Evolutionary conservation across 176 grass and related monocot species (phyloP).

Genomic region (Tillandsia fasciculata): DNA sequence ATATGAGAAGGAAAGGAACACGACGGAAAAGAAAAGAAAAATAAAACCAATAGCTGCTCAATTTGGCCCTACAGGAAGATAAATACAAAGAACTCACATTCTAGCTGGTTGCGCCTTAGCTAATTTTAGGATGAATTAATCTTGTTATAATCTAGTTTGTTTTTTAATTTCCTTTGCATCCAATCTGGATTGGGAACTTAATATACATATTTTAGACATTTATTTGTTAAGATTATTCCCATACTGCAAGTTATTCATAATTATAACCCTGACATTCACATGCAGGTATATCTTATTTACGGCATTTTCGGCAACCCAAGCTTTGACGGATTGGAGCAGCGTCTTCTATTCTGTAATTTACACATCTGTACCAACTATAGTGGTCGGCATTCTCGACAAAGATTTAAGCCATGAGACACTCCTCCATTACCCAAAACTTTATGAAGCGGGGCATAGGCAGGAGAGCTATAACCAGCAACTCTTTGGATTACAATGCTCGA

Average conservation of each 20-base stretch:
- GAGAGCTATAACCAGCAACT: slow-evolving; percentile 91
- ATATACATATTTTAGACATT: background rate
- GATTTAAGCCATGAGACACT: slow-evolving; percentile 93
- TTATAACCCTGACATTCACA: slow-evolving; percentile 9
- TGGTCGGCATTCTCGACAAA: slow-evolving; percentile 95
- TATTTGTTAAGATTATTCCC: background rate
- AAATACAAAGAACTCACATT: no score
- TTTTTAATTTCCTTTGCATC: background rate
- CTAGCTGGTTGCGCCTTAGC: background rate
- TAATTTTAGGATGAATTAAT: background rate
- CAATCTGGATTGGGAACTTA: slow-evolving; percentile 6
- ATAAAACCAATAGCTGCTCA: no score
- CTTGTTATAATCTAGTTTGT: background rate
- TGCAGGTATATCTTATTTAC: slow-evolving; percentile 89
- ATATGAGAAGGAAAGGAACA: no score
- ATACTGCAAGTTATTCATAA: background rate
- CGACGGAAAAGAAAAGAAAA: no score
- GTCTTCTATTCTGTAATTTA: slow-evolving; percentile 99
- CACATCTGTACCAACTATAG: slow-evolving; percentile 84
- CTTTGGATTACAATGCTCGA: slow-evolving; percentile 99
- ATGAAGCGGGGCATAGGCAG: slow-evolving; percentile 80
- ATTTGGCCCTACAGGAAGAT: no score
- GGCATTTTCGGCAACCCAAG: slow-evolving; percentile 90
- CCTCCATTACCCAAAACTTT: slow-evolving; percentile 85
- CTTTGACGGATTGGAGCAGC: slow-evolving; percentile 98